Conservation (phyloP, 176 grass and related monocot genomes). For the Pontederia paniculata region DNA sequence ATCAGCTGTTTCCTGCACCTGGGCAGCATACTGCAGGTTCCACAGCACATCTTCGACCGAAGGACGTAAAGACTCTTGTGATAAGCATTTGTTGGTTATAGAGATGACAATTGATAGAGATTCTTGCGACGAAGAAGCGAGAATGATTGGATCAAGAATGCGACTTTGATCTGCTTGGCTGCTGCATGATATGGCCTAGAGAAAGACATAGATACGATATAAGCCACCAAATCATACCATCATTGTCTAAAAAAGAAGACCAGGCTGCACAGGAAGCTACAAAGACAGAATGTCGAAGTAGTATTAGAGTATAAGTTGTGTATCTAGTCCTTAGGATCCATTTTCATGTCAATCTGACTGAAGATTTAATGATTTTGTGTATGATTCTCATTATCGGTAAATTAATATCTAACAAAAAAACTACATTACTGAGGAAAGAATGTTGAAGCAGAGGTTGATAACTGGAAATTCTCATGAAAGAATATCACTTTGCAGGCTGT, state of each 20-base stretch:
- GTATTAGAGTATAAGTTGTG: background rate
- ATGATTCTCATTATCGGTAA: too few species aligned
- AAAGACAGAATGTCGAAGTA: too few species aligned
- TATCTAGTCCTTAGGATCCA: background rate
- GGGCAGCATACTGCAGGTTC: constrained; percentile 82
- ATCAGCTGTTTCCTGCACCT: constrained; percentile 48
- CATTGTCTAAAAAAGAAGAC: too few species aligned
- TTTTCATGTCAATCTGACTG: background rate
- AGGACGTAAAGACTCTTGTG: constrained; percentile 38
- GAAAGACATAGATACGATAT: background rate
- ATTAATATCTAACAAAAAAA: too few species aligned
- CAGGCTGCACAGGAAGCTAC: too few species aligned
- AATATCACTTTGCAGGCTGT: background rate
- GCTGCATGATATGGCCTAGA: constrained; percentile 39
- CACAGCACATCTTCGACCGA: constrained; percentile 92
- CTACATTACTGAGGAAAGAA: too few species aligned
- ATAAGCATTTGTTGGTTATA: constrained; percentile 77
- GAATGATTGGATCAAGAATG: constrained; percentile 46
- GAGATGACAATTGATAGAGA: constrained; percentile 66
- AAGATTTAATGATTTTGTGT: too few species aligned
- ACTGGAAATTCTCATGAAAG: background rate
- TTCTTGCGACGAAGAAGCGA: constrained; percentile 60
- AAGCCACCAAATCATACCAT: too few species aligned
- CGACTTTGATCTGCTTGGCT: constrained; percentile 34
- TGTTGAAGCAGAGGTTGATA: background rate